A percentile compares a stretch with the other conserved stretches of the same genome.
These are phyloP conservation scores for Plasmodiophora brassicae DNA, from an alignment of 208 protist species.

Conservation along the genomic window DNA sequence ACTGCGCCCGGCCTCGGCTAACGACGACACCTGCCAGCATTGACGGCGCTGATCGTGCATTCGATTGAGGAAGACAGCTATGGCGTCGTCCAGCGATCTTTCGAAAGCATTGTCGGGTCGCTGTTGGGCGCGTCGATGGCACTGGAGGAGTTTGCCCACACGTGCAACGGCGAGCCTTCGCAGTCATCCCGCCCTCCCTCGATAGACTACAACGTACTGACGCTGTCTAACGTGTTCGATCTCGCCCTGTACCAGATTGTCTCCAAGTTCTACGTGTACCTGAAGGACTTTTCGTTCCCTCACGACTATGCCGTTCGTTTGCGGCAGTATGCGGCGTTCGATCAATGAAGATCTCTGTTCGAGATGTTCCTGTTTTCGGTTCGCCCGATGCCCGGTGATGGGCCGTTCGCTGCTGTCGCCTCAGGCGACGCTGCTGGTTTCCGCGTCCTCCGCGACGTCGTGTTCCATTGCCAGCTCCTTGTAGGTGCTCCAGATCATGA, in stretches of 20 bases:
- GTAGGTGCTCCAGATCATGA: no score
- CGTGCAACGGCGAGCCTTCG: not conserved
- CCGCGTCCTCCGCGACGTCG: no score
- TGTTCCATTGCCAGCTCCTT: no score
- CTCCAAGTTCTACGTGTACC: not conserved
- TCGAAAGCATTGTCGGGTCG: not conserved
- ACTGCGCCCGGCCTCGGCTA: no score
- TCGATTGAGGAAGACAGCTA: not conserved
- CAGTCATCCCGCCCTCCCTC: not conserved
- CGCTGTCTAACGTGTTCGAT: not conserved
- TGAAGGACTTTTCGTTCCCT: slow-evolving; percentile 26
- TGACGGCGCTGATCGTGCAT: not conserved
- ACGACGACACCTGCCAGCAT: no score
- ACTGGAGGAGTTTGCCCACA: not conserved
- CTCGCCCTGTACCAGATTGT: not conserved
- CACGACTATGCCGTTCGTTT: not conserved
- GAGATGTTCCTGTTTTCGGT: no score
- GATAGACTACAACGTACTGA: not conserved
- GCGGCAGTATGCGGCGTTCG: not conserved
- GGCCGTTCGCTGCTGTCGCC: no score
- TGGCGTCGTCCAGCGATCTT: not conserved
- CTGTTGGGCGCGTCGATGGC: not conserved
- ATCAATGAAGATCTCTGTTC: not conserved
- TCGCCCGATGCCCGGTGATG: no score
- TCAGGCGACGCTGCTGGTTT: no score